phyloP scores from a whole-genome alignment of 176 grass and related monocot genomes.

The Aegilops umbellulata region DNA sequence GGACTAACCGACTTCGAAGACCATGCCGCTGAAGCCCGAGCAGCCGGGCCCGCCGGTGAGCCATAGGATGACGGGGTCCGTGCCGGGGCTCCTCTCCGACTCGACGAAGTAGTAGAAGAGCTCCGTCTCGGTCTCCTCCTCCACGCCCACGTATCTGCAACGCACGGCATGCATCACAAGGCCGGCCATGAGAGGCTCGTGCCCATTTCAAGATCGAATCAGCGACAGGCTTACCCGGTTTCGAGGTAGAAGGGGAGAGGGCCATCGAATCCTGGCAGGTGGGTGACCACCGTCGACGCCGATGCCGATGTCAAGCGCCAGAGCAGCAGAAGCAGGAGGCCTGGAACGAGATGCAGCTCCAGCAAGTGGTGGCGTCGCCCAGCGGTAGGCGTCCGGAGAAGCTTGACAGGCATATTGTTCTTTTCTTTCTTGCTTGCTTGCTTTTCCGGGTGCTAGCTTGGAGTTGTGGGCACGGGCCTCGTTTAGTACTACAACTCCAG shows the following conservation, averaged over 20 bases:
- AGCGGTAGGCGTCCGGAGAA: neutral
- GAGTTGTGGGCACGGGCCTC: no score
- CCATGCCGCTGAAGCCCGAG: neutral
- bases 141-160: neutral
- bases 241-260: neutral
- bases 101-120: constrained; percentile 7
- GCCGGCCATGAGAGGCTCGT: no score
- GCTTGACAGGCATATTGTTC: neutral
- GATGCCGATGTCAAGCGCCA: no score
- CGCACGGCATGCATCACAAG: neutral
- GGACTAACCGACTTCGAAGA: neutral
- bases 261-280: neutral
- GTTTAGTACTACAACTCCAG: no score
- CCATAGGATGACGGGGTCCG: neutral
- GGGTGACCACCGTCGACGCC: neutral
- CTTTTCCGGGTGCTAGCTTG: neutral
- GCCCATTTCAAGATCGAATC: no score
- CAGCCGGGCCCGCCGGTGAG: neutral
- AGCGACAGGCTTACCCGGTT: neutral
- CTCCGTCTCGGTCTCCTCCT: neutral
- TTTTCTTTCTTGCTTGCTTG: neutral
- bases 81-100: neutral
- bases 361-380: neutral
- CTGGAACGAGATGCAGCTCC: neutral
- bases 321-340: neutral